Conservation (phyloP, 345 rosid genomes). For the Murraya koenigii region DNA sequence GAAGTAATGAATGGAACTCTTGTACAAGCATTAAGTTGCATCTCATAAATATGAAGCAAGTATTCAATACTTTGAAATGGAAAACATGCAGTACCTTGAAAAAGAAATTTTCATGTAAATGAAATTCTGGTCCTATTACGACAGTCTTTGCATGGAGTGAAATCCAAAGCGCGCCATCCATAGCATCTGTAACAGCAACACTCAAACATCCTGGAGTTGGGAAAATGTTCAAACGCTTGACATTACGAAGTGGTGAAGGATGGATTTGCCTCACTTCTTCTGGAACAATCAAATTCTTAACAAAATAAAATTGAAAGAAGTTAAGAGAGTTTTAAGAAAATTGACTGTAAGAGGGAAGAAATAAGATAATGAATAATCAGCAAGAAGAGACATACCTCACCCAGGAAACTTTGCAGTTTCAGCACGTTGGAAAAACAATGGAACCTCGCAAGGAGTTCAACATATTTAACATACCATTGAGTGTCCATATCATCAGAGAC, state of each 20-base stretch:
- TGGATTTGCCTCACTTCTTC: neutral
- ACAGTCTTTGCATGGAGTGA: too few relatives aligned
- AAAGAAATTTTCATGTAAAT: too few relatives aligned
- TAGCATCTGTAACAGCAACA: too few relatives aligned
- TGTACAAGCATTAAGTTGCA: too few relatives aligned
- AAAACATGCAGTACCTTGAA: too few relatives aligned
- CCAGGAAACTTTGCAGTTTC: neutral
- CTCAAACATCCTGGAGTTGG: too few relatives aligned
- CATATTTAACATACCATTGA: neutral
- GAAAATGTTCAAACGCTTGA: neutral
- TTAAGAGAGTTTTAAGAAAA: neutral
- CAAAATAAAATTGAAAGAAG: neutral
- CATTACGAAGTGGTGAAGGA: neutral
- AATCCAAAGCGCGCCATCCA: too few relatives aligned
- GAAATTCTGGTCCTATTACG: too few relatives aligned
- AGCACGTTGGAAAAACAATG: neutral
- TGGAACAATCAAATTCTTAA: neutral
- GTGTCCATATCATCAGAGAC: neutral
- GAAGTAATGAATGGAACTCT: too few relatives aligned
- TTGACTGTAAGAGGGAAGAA: neutral
- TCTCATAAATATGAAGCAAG: too few relatives aligned
- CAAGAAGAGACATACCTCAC: neutral
- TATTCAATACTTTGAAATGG: too few relatives aligned
- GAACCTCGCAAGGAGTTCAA: neutral
- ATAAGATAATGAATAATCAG: neutral